phyloP scores from a whole-genome alignment of 192 early-diverging fungal genomes.

The Coemansia sp. region DNA sequence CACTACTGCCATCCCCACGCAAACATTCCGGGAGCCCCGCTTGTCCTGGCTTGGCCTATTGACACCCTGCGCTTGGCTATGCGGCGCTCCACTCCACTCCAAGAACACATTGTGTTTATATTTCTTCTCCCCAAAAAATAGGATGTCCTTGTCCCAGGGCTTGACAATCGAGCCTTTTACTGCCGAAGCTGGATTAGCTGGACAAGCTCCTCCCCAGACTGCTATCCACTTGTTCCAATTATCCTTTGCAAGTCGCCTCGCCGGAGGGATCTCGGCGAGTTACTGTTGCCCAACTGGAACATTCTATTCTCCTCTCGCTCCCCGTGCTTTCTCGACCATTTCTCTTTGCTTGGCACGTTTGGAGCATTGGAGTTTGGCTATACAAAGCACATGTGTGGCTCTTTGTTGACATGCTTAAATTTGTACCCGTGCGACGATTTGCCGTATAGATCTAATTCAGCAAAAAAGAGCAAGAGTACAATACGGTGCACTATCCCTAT shows the following conservation, averaged over 20 bases:
- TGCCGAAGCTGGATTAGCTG: constrained; percentile 3
- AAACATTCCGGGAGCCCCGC: not conserved
- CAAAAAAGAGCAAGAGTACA: not conserved
- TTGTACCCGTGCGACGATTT: not conserved
- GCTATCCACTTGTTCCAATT: not conserved
- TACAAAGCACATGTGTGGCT: not conserved
- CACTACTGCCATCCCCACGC: not conserved
- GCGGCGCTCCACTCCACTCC: not conserved
- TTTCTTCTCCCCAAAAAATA: not conserved
- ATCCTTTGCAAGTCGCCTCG: not conserved
- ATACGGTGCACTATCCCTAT: not conserved
- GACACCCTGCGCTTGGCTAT: not conserved
- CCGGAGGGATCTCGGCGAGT: not conserved
- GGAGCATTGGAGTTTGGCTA: not conserved
- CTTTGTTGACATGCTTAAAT: constrained; percentile 3
- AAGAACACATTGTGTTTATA: not conserved
- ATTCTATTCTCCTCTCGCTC: not conserved
- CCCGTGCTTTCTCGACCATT: not conserved
- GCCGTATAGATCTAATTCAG: not conserved
- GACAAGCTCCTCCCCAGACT: not conserved
- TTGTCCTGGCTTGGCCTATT: not conserved
- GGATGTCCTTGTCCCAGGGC: not conserved
- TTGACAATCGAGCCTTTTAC: not conserved
- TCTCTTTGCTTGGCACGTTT: not conserved
- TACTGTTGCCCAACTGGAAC: not conserved